Evolutionary conservation across 768 basidiomycete genomes (phyloP).

Genomic region (Boletus reticuloceps): DNA sequence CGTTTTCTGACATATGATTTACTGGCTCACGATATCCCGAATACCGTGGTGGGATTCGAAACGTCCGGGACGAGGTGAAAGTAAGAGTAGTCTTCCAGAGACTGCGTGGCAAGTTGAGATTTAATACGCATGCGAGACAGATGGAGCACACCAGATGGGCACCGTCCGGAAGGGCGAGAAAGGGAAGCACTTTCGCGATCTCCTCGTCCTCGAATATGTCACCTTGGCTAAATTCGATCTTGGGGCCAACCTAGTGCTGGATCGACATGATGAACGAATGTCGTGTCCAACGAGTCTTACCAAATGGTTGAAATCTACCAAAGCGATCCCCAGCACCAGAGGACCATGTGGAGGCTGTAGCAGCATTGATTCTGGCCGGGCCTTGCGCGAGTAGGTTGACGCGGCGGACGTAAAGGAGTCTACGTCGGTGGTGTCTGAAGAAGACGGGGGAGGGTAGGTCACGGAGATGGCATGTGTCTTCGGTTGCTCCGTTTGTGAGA

Average conservation of each 20-base stretch:
- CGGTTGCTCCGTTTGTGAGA: slow-evolving; percentile 34
- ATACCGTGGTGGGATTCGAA: slow-evolving; percentile 75
- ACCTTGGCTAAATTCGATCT: slow-evolving; percentile 80
- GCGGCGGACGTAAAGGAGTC: slow-evolving; percentile 62
- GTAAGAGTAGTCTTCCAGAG: slow-evolving; percentile 88
- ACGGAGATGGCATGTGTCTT: slow-evolving; percentile 35
- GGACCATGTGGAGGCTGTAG: slow-evolving; percentile 54
- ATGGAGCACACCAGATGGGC: slow-evolving; percentile 72
- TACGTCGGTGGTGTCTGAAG: slow-evolving; percentile 44
- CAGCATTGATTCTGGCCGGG: slow-evolving; percentile 76
- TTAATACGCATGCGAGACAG: slow-evolving; percentile 3
- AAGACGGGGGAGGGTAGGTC: slow-evolving; percentile 61
- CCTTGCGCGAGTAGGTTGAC: slow-evolving; percentile 57
- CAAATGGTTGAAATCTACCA: slow-evolving; percentile 95
- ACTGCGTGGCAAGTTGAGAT: slow-evolving; percentile 10
- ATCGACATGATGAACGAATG: slow-evolving; percentile 13
- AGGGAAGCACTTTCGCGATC: slow-evolving; percentile 81
- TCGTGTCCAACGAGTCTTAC: slow-evolving; percentile 41
- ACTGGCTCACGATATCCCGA: slow-evolving; percentile 81
- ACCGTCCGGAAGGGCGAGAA: slow-evolving; percentile 95
- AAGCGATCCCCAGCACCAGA: slow-evolving; percentile 79
- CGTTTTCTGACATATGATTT: not conserved
- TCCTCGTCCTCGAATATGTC: slow-evolving; percentile 85
- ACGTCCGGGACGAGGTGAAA: slow-evolving; percentile 84
- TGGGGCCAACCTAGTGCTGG: slow-evolving; percentile 75